phyloP scores from a whole-genome alignment of 2,329 filamentous ascomycete species.

The Exophiala sp. region DNA sequence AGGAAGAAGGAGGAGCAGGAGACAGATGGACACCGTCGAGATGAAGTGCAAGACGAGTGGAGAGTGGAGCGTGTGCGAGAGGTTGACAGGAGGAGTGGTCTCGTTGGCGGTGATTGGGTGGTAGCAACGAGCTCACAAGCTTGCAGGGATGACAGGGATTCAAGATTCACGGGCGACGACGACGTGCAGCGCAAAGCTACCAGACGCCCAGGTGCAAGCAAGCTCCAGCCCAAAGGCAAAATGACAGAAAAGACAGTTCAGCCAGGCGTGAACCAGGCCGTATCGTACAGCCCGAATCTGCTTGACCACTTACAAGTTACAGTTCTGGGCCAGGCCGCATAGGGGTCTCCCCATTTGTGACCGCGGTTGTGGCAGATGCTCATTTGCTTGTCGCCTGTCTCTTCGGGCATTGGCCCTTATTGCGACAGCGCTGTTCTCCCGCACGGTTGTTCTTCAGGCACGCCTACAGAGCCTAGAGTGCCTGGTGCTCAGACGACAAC shows the following conservation, averaged over 20 bases:
- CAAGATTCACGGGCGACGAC: constrained; percentile 5
- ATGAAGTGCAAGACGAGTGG: constrained; percentile 19
- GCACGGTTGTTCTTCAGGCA: constrained; percentile 11
- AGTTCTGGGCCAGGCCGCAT: not conserved
- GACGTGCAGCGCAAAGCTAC: constrained; percentile 18
- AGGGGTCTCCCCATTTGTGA: not conserved
- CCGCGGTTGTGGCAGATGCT: constrained; percentile 11
- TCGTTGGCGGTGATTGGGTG: constrained; percentile 18
- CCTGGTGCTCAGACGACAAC: constrained; percentile 1
- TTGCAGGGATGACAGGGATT: constrained; percentile 23
- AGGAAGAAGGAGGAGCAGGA: constrained; percentile 16
- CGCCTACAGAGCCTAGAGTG: not conserved
- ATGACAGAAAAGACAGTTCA: constrained; percentile 2
- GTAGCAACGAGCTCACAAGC: constrained; percentile 18
- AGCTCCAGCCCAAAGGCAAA: not conserved
- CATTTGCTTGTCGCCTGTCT: constrained; percentile 7
- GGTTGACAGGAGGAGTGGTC: constrained; percentile 17
- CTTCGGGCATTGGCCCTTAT: not conserved
- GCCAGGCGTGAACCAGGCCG: not conserved
- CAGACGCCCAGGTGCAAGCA: not conserved
- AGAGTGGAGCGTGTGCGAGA: constrained; percentile 23
- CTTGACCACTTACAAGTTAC: not conserved
- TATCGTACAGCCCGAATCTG: not conserved
- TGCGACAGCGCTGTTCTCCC: not conserved
- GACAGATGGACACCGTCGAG: constrained; percentile 15